Evolutionary conservation across 2,329 filamentous ascomycete genomes (phyloP).

Genomic region (Mollisia scopiformis): DNA sequence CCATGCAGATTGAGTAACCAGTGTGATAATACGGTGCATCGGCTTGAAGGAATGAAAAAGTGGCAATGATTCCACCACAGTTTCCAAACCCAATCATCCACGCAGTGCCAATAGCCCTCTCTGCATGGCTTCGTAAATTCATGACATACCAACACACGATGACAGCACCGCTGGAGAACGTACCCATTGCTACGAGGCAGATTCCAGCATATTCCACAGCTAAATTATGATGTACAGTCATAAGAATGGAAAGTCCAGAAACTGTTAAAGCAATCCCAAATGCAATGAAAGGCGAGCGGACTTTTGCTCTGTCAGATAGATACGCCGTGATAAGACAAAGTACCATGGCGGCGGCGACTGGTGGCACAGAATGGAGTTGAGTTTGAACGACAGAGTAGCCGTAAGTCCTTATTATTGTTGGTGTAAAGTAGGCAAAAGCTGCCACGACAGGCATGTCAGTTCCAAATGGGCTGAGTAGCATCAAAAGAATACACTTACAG

Average conservation of each 20-base stretch:
- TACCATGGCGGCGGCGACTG: constrained; percentile 66
- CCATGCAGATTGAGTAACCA: no score
- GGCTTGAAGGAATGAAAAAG: constrained; percentile 67
- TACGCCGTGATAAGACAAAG: constrained; percentile 47
- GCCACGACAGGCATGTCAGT: no score
- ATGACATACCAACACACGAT: constrained; percentile 58
- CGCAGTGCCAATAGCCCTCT: constrained; percentile 64
- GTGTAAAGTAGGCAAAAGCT: constrained; percentile 46
- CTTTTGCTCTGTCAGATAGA: constrained; percentile 4
- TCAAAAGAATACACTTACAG: no score
- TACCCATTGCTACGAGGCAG: constrained; percentile 46
- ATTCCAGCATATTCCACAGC: constrained; percentile 49
- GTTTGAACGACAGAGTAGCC: no score
- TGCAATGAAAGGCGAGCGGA: constrained; percentile 45
- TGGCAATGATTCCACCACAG: constrained; percentile 65
- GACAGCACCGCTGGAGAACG: constrained; percentile 48
- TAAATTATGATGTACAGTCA: constrained; percentile 19
- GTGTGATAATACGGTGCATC: constrained; percentile 49
- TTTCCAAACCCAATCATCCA: constrained; percentile 66
- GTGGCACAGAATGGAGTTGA: constrained; percentile 49
- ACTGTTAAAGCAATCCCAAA: constrained; percentile 53
- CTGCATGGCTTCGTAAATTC: constrained; percentile 59
- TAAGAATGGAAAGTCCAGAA: constrained; percentile 33
- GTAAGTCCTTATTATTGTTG: constrained; percentile 53
- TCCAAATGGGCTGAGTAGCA: no score